Conservation (phyloP, 2,329 filamentous ascomycete genomes). For the Talaromyces rugulosus region DNA sequence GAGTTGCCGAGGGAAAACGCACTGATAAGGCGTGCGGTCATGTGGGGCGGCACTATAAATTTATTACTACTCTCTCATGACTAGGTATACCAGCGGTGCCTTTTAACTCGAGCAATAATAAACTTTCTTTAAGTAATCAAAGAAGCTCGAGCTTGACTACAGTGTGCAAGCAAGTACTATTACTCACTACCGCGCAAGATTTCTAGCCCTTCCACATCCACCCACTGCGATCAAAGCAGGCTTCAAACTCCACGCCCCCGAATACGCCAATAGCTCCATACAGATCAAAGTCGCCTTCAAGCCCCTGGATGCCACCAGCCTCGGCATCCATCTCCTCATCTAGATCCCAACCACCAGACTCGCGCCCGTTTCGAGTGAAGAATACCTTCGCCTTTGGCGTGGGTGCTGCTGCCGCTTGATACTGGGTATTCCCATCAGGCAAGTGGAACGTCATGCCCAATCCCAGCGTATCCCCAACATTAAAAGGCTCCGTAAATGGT, state of each 20-base stretch:
- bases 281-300: constrained; percentile 65
- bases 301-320: constrained; percentile 57
- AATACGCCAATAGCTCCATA: constrained; percentile 59
- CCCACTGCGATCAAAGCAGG: constrained; percentile 45
- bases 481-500: constrained; percentile 54
- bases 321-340: constrained; percentile 56
- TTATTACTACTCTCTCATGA: background rate
- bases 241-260: constrained; percentile 59
- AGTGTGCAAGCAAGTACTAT: too few relatives aligned
- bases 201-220: constrained; percentile 40
- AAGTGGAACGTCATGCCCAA: constrained; percentile 54
- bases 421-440: constrained; percentile 27
- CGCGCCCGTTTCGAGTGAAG: constrained; percentile 55
- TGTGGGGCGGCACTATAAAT: background rate
- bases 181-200: background rate
- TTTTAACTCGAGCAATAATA: too few relatives aligned
- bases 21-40: background rate
- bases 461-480: constrained; percentile 53
- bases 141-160: background rate
- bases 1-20: background rate
- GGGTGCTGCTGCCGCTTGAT: background rate
- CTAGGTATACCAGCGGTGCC: too few relatives aligned
- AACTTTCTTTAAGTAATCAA: too few relatives aligned
- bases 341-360: constrained; percentile 53
- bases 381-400: constrained; percentile 40